Base-by-base conservation (phyloP, 2,329 filamentous ascomycete genomes). In the Furcasterigmium furcatum region DNA sequence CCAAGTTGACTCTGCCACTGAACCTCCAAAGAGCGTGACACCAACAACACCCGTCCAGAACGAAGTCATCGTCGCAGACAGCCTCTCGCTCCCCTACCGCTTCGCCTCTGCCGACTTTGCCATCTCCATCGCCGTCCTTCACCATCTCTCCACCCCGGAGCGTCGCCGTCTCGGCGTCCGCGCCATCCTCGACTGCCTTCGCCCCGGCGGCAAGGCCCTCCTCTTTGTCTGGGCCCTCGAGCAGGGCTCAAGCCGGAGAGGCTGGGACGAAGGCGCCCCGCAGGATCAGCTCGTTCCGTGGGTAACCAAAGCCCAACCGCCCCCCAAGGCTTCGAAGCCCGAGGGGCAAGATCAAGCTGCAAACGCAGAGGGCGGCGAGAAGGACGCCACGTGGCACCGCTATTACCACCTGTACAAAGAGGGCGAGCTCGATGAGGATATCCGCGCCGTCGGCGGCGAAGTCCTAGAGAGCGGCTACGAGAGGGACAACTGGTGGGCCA, bases 401-500 rank as follows among this genome's bases (percentile, higher is more conserved):
- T 99, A 96, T 64, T 99, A 99, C 63, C 94, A 99, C 67, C 73
- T 99, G 21, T 99, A 96, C 66, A 77, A 81, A 44, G 79, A 88
- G 61, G 88, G 88, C 14, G 94, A 99, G 70, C 73, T 99, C 47
- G 91, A 96, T 62, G 76, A 81, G 36, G 88, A 96, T 62, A 79
- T 96, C 46, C 63, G 66, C 42, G 75, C 77, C 14, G 91, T 86
- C 18, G 91, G 91, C 16, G 94, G 91, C 8, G 69, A 67, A 41
- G 82, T 96, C 13, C 58, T 94, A 20, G 84, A 88, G 53, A 82
- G 82, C 48, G 94, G 94, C 27, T 99, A 97, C 67, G 94, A 99
- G 63, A 91, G 85, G 71, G 94, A 97, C 62, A 99, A 99, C 69
- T 97, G 94, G 94, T 99, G 92, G 92, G 90, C 84, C 44, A 84